Evolutionary conservation across 495 filamentous ascomycete species (phyloP).

Genomic region (Talaromyces ruber): DNA sequence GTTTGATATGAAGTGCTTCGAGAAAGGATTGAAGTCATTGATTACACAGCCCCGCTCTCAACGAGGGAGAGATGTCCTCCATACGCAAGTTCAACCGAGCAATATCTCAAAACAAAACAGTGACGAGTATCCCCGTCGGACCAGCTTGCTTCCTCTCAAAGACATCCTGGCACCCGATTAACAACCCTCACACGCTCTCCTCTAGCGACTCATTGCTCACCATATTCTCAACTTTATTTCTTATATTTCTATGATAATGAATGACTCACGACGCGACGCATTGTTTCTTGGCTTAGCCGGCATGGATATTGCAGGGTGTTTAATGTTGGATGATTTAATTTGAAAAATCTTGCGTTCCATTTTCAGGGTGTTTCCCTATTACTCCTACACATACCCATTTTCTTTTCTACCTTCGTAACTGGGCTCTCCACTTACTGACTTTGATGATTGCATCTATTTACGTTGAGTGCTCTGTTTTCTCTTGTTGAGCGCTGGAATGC

Average conservation of each 20-base stretch:
- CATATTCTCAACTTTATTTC: not conserved
- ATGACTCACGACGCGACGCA: constrained; percentile 4
- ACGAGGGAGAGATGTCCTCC: not conserved
- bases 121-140: constrained; percentile 2
- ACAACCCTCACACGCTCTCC: not conserved
- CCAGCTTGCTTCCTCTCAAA: constrained; percentile 1
- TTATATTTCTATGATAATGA: not conserved
- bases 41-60: constrained; percentile 22
- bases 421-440: not conserved
- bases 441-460: not conserved
- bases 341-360: not conserved
- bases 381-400: not conserved
- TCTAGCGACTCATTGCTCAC: not conserved
- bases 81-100: constrained; percentile 1
- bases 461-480: not conserved
- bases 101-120: not conserved
- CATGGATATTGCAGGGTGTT: not conserved
- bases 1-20: constrained; percentile 34
- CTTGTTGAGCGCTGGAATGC: not conserved
- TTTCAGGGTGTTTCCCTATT: not conserved
- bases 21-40: constrained; percentile 43
- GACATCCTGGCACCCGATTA: constrained; percentile 3
- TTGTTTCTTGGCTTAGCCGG: not conserved
- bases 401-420: not conserved
- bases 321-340: not conserved